Evolutionary conservation across 208 protist genomes (phyloP).

Genomic region (Acanthamoeba sp.): DNA sequence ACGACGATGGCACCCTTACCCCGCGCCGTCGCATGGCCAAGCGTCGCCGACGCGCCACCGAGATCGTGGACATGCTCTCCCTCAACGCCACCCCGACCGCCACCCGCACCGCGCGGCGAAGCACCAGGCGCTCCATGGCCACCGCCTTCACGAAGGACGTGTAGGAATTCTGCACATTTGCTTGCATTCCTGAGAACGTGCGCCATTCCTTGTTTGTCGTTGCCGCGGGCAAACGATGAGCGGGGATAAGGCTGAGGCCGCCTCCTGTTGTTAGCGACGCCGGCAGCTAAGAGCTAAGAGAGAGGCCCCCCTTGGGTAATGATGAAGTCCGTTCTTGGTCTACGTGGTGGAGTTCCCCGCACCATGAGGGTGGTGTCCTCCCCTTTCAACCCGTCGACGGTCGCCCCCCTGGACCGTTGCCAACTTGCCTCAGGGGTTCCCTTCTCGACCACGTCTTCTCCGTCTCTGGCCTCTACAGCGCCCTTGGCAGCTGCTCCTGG

Average conservation of each 20-base stretch:
- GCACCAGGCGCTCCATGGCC: background rate
- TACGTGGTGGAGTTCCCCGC: too few species aligned
- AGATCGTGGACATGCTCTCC: constrained; percentile 33
- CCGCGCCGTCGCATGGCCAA: constrained; percentile 23
- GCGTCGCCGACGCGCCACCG: constrained; percentile 12
- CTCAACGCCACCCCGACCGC: constrained; percentile 16
- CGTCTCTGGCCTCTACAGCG: background rate
- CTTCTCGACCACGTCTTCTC: background rate
- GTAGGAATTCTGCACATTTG: too few species aligned
- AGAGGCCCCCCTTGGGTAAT: too few species aligned
- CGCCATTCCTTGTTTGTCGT: too few species aligned
- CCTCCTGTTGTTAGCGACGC: too few species aligned
- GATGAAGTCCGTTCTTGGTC: too few species aligned
- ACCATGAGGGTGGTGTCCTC: too few species aligned
- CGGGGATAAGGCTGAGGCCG: too few species aligned
- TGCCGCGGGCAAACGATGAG: too few species aligned
- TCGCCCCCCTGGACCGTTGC: background rate
- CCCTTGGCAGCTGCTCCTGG: background rate
- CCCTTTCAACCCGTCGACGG: background rate
- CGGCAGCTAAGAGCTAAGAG: too few species aligned
- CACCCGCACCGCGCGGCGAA: constrained; percentile 9
- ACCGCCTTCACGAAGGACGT: background rate
- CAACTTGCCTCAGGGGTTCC: background rate
- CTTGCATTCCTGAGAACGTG: too few species aligned
- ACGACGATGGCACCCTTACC: constrained; percentile 9